Evolutionary conservation across 345 rosid genomes (phyloP).

Genomic region (Populus simonii): DNA sequence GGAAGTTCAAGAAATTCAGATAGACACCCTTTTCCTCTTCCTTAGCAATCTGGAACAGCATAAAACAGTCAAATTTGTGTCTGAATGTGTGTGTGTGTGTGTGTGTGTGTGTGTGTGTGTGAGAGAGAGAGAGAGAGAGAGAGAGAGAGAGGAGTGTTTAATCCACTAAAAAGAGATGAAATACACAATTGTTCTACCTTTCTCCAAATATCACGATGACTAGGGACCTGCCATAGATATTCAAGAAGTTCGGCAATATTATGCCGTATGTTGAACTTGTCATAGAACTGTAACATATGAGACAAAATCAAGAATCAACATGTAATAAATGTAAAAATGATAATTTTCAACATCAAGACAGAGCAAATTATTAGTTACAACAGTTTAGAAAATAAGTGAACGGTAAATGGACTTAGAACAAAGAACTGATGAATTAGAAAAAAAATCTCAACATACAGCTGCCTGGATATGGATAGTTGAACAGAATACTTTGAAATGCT

Average conservation of each 20-base stretch:
- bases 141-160: background rate
- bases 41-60: slow-evolving; percentile 78
- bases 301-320: slow-evolving; percentile 2
- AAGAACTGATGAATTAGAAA: background rate
- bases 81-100: background rate
- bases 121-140: background rate
- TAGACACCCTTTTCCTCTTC: slow-evolving; percentile 99
- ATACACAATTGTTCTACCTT: slow-evolving; percentile 46
- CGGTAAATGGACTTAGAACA: background rate
- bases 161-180: slow-evolving; percentile 7
- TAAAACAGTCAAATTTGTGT: background rate
- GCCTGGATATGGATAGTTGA: background rate
- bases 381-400: background rate
- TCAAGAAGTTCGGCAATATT: slow-evolving; percentile 97
- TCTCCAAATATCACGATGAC: slow-evolving; percentile 97
- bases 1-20: slow-evolving; percentile 93
- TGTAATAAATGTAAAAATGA: background rate
- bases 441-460: background rate
- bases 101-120: background rate
- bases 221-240: slow-evolving; percentile 97
- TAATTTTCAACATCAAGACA: background rate
- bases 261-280: slow-evolving; percentile 96
- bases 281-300: slow-evolving; percentile 71
- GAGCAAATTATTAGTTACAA: background rate
- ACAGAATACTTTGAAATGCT: background rate